Evolutionary conservation across 73 alveolate species (phyloP).

Genomic region (Tetrahymena elliotti): DNA sequence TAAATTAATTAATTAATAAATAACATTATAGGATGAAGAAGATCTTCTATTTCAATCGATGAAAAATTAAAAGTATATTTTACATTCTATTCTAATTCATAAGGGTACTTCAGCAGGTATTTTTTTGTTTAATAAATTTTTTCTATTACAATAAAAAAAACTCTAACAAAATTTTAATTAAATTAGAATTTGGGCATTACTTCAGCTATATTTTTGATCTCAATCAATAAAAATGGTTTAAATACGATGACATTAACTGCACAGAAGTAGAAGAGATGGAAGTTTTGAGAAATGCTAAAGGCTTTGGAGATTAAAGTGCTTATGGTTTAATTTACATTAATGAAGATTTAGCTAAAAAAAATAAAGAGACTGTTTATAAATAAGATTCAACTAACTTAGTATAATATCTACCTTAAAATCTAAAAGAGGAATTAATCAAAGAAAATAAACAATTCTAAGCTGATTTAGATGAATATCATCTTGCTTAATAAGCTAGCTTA

Average conservation of each 20-base stretch:
- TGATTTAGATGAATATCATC: constrained; percentile 13
- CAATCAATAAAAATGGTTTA: constrained; percentile 59
- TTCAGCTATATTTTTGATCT: constrained; percentile 83
- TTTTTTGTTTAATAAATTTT: too few species aligned
- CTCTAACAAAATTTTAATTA: too few species aligned
- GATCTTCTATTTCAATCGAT: constrained; percentile 21
- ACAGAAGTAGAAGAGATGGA: constrained; percentile 50
- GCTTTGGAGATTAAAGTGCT: constrained; percentile 58
- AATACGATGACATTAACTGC: constrained; percentile 58
- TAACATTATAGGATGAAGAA: constrained; percentile 29
- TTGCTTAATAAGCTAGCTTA: background rate
- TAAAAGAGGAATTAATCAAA: background rate
- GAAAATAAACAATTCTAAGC: constrained; percentile 5
- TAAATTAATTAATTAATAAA: constrained; percentile 3
- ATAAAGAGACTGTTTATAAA: background rate
- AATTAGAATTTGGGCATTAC: constrained; percentile 86
- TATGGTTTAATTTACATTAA: constrained; percentile 64
- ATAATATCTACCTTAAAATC: background rate
- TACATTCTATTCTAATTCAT: constrained; percentile 82
- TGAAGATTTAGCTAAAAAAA: background rate
- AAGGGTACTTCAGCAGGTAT: constrained; percentile 69
- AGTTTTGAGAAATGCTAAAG: constrained; percentile 59
- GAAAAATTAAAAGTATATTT: constrained; percentile 43
- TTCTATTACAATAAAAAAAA: too few species aligned
- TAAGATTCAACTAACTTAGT: background rate